These are phyloP conservation scores for Neckera pumila DNA, from an alignment of 225 moss, liverwort and hornwort species.

Conservation along the genomic window DNA sequence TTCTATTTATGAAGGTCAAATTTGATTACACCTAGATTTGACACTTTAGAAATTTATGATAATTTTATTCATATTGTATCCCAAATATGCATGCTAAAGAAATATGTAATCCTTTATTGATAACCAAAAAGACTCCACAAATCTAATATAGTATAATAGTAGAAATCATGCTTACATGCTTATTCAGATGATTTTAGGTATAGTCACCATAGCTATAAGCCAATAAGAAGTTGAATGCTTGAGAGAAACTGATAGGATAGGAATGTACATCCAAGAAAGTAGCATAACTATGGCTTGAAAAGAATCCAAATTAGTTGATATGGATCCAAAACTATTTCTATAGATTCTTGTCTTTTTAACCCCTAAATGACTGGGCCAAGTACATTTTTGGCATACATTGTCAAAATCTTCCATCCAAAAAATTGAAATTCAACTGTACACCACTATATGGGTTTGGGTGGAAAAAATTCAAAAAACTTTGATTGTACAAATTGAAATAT, in stretches of 20 bases:
- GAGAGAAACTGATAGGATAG: neutral
- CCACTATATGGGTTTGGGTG: neutral
- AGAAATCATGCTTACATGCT: neutral
- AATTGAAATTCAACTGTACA: too few relatives aligned
- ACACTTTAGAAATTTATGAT: neutral
- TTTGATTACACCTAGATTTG: neutral
- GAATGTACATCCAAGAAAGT: neutral
- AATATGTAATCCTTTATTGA: neutral
- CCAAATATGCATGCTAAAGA: neutral
- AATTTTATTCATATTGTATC: neutral
- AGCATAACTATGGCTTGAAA: neutral
- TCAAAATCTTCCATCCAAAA: too few relatives aligned
- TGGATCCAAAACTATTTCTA: neutral
- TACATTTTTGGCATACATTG: neutral
- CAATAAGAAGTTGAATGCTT: neutral
- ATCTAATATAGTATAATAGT: accelerated
- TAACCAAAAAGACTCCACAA: neutral
- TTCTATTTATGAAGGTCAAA: neutral
- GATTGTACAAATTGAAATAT: neutral
- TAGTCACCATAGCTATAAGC: neutral
- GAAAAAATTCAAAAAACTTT: neutral
- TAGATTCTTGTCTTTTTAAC: neutral
- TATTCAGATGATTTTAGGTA: neutral
- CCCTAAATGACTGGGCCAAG: neutral
- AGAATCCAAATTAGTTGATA: neutral